These are phyloP conservation scores for Boeremia exigua DNA, from an alignment of 2,329 filamentous ascomycete species.

Conservation along the genomic window DNA sequence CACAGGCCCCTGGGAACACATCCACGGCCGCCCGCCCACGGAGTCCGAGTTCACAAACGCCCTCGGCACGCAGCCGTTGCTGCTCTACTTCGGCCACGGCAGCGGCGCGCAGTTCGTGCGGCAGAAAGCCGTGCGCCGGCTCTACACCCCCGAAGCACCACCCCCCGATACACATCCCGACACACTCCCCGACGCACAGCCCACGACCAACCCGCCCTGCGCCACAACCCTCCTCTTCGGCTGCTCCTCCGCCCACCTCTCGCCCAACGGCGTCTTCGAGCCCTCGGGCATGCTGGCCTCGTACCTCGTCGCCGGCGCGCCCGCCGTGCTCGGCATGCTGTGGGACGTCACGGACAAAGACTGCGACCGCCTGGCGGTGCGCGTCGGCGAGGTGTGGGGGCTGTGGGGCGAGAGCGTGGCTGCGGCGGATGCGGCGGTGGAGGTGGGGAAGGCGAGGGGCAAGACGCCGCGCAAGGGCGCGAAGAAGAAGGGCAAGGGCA, in stretches of 20 bases:
- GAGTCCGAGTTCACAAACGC: conserved; percentile 78
- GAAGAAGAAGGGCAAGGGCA: conserved; percentile 35
- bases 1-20: conserved; percentile 66
- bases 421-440: conserved; percentile 31
- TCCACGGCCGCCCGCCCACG: conserved; percentile 71
- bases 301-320: conserved; percentile 82
- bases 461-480: conserved; percentile 34
- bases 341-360: conserved; percentile 99
- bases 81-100: conserved; percentile 96
- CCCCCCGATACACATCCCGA: conserved; percentile 22
- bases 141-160: conserved; percentile 59
- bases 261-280: conserved; percentile 80
- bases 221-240: conserved; percentile 91
- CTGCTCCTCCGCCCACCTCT: conserved; percentile 83
- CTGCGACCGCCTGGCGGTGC: conserved; percentile 88
- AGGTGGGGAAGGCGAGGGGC: not conserved
- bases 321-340: conserved; percentile 87
- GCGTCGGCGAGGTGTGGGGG: conserved; percentile 85
- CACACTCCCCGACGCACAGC: conserved; percentile 69
- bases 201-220: conserved; percentile 55
- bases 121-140: conserved; percentile 77
- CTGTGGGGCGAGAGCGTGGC: conserved; percentile 57
- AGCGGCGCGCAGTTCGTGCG: conserved; percentile 94
- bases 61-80: conserved; percentile 70
- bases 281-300: conserved; percentile 89